Percentiles rank a stretch among this genome's conserved stretches.
Conservation (phyloP, 2,329 filamentous ascomycete species). For the Xylaria sp. region DNA sequence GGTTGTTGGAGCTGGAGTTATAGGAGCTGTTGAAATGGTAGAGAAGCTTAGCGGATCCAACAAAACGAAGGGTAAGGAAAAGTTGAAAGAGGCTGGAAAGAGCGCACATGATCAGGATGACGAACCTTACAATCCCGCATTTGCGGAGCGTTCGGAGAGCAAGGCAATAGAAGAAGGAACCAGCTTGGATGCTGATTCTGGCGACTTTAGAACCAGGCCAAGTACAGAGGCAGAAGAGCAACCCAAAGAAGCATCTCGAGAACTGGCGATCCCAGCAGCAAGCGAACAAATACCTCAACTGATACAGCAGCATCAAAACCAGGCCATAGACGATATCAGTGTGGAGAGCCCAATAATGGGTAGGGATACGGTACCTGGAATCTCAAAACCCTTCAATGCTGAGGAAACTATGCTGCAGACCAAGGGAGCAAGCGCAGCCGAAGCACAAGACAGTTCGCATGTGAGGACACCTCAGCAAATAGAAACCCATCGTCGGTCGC, state of each 20-base stretch:
- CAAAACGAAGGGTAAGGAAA: conserved; percentile 53
- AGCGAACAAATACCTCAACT: conserved; percentile 7
- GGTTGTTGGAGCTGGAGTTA: conserved; percentile 49
- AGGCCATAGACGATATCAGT: conserved; percentile 44
- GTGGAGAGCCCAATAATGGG: conserved; percentile 56
- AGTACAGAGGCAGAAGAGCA: conserved; percentile 33
- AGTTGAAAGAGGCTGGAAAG: conserved; percentile 55
- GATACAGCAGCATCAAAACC: conserved; percentile 3
- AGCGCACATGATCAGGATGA: conserved; percentile 55
- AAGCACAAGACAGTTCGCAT: conserved; percentile 45
- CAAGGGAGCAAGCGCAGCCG: conserved; percentile 35
- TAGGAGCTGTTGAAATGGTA: conserved; percentile 52
- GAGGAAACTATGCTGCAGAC: conserved; percentile 21
- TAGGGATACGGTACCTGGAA: conserved; percentile 35
- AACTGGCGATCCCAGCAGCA: not conserved
- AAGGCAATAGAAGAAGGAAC: conserved; percentile 48
- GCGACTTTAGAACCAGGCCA: conserved; percentile 40
- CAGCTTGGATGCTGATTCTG: conserved; percentile 43
- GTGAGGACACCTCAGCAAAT: conserved; percentile 46
- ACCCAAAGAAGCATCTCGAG: conserved; percentile 12
- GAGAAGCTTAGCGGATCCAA: conserved; percentile 51
- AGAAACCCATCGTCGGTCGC: conserved; percentile 20
- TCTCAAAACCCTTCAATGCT: conserved; percentile 27
- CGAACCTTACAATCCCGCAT: conserved; percentile 57
- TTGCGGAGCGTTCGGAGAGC: conserved; percentile 58